Evolutionary conservation across 2,329 filamentous ascomycete genomes (phyloP).

Genomic region (Ustilaginoidea virens): DNA sequence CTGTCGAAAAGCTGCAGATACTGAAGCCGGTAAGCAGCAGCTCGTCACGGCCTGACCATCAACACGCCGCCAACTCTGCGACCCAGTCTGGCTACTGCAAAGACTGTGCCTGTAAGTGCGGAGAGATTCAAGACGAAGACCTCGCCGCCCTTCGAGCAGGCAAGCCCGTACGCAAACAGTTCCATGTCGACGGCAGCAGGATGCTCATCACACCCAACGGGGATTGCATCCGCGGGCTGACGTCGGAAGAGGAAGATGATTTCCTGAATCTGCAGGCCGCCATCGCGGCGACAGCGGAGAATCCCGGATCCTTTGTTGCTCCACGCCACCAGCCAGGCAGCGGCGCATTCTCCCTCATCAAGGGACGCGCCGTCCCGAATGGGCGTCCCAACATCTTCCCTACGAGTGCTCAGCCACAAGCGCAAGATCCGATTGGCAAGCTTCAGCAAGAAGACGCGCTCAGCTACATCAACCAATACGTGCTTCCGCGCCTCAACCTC

Average conservation of each 20-base stretch:
- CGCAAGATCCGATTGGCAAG: constrained; percentile 45
- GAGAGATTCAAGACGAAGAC: constrained; percentile 31
- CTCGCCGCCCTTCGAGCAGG: constrained; percentile 38
- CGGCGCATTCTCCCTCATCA: constrained; percentile 46
- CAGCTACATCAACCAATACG: constrained; percentile 54
- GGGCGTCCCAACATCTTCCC: constrained; percentile 48
- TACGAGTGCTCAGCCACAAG: constrained; percentile 26
- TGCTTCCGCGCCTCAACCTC: constrained; percentile 43
- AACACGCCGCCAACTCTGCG: constrained; percentile 6
- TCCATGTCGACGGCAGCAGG: constrained; percentile 42
- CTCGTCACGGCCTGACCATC: constrained; percentile 14
- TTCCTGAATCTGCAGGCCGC: constrained; percentile 54
- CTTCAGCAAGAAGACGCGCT: constrained; percentile 52
- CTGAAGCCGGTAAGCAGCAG: constrained; percentile 19
- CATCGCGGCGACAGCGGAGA: constrained; percentile 32
- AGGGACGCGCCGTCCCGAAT: constrained; percentile 49
- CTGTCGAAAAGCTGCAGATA: constrained; percentile 20
- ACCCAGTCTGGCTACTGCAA: constrained; percentile 18
- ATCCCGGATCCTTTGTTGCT: constrained; percentile 40
- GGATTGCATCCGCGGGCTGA: constrained; percentile 59
- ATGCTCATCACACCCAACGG: constrained; percentile 64
- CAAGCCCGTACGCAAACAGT: constrained; percentile 42
- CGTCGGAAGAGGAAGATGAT: constrained; percentile 49
- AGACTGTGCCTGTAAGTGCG: constrained; percentile 22
- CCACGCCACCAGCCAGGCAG: constrained; percentile 36